These are phyloP conservation scores for Syzygium malaccense DNA, from an alignment of 441 rosid genomes.

Conservation along the genomic window DNA sequence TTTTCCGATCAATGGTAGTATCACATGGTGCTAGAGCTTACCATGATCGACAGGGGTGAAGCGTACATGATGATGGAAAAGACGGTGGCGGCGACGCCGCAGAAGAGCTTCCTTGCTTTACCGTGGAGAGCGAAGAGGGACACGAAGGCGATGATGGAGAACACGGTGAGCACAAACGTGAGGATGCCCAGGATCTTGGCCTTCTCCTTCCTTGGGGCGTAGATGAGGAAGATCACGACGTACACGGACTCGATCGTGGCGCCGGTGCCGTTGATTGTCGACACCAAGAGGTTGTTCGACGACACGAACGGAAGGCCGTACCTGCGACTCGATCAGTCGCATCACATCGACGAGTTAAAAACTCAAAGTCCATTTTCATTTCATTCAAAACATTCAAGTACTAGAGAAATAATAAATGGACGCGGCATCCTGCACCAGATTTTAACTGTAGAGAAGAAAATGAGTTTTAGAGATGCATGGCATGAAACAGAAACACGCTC, in stretches of 20 bases:
- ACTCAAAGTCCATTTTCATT: not conserved
- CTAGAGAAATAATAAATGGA: not conserved
- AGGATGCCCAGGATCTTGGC: constrained; percentile 61
- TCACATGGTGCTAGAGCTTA: constrained; percentile 12
- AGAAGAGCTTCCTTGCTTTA: constrained; percentile 54
- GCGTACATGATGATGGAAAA: constrained; percentile 95
- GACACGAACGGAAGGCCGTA: constrained; percentile 93
- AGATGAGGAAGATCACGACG: constrained; percentile 53
- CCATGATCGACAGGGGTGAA: constrained; percentile 92
- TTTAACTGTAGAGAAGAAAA: not conserved
- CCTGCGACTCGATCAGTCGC: constrained; percentile 22
- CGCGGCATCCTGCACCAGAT: not conserved
- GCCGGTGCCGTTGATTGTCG: constrained; percentile 81
- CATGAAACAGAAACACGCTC: not conserved
- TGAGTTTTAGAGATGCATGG: not conserved
- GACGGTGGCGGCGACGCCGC: constrained; percentile 71
- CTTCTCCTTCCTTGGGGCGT: constrained; percentile 67
- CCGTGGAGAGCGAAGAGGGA: constrained; percentile 69
- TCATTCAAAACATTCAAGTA: not conserved
- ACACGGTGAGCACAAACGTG: constrained; percentile 33
- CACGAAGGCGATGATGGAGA: constrained; percentile 48
- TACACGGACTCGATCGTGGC: constrained; percentile 55
- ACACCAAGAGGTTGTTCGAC: constrained; percentile 60
- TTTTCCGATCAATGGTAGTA: not conserved
- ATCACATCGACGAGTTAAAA: not conserved